Base-by-base conservation (phyloP, 441 rosid genomes). In the Eruca vesicaria region DNA sequence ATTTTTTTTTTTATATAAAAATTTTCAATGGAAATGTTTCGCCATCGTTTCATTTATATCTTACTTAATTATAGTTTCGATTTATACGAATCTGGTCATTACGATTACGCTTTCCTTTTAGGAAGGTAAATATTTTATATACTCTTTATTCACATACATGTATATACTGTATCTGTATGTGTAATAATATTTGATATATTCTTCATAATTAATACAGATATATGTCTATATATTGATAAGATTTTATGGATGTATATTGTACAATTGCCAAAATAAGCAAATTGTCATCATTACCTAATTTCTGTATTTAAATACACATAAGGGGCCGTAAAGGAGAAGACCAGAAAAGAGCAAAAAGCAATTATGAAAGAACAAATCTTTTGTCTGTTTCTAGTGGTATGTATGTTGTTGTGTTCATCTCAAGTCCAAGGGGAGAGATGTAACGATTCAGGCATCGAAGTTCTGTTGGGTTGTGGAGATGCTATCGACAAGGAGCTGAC, bases 401-500 rank as follows among this genome's bases (percentile, higher is more conserved):
- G 55, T 36, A 48, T 71, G 12, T 7, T 72, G 31, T 72, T 72
- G 62, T 62, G 53, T n/a, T 72, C 62, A 32, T 71, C 50, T 45
- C 48, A 33, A 52, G 52, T 62, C 28, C 52, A 31, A 7, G 71
- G 36, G 32, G n/a, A 41, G 26, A 35, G 36, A 63, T 71, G 75
- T 71, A 0, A 31, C 15, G 50, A n/a, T 20, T 48, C 60, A 71
- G 75, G 75, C 10, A 41, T 71, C 8, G 14, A 20, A 33, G 69
- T 35, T 72, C 9, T 72, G 69, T 15, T 11, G 18, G 62, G 2
- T 5, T 72, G 76, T 63, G 6, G 10, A 50, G 4, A 63, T 10
- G 36, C 76, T 11, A 35, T 72, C 11, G 18, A 4, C 68, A 72
- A 72, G 55, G 11, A 72, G 55, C 18, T 21, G 9, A 18, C 63